These are phyloP conservation scores for Dioszegia crocea DNA, from an alignment of 768 basidiomycete species.

Conservation along the genomic window DNA sequence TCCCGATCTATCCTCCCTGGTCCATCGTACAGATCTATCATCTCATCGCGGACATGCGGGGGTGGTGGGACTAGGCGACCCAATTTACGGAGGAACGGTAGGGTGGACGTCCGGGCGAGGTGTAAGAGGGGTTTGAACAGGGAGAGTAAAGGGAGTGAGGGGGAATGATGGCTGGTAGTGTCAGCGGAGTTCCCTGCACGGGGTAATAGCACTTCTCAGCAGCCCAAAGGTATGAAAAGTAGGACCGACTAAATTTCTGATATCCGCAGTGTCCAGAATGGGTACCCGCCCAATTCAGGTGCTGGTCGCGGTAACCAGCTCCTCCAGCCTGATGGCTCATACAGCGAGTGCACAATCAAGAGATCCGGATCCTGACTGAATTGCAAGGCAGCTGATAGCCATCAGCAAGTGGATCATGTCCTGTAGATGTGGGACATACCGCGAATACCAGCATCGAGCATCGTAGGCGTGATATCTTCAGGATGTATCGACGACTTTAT, in stretches of 20 bases:
- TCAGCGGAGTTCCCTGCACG: too few species aligned
- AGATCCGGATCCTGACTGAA: constrained; percentile 24
- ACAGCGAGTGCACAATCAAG: constrained; percentile 33
- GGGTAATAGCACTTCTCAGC: too few species aligned
- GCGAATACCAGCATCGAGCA: background rate
- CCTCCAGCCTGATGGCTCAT: constrained; percentile 9
- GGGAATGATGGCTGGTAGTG: constrained; percentile 23
- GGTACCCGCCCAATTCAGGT: constrained; percentile 38
- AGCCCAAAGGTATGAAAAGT: too few species aligned
- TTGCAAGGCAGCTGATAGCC: background rate
- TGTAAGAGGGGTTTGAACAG: constrained; percentile 12
- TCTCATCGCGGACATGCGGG: constrained; percentile 6
- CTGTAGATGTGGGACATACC: background rate
- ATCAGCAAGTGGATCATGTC: background rate
- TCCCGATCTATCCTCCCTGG: constrained; percentile 15
- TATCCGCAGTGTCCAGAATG: constrained; percentile 41
- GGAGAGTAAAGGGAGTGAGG: constrained; percentile 16
- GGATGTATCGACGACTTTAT: background rate
- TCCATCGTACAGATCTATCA: constrained; percentile 10
- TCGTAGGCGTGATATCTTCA: background rate
- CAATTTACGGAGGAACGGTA: constrained; percentile 25
- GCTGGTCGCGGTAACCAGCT: constrained; percentile 23
- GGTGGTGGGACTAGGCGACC: constrained; percentile 11
- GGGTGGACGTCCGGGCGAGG: constrained; percentile 23
- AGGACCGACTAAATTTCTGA: constrained; percentile 44